These are phyloP conservation scores for Effrenium voratum DNA, from an alignment of 73 alveolate species.

Conservation along the genomic window DNA sequence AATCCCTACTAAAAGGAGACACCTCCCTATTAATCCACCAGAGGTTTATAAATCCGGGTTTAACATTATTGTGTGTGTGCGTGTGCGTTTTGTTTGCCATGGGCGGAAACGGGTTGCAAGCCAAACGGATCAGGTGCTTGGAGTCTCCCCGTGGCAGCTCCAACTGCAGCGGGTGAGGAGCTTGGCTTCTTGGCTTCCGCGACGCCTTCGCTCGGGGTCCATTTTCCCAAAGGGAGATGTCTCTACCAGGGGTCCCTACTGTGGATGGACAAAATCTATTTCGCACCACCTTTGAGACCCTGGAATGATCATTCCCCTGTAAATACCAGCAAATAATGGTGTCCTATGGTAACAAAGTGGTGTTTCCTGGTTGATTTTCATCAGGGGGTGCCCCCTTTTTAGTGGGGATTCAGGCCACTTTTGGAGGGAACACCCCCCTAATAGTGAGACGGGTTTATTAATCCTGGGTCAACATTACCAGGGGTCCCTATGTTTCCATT, in stretches of 20 bases:
- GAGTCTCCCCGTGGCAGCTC: not conserved
- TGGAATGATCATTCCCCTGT: no score
- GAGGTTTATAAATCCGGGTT: not conserved
- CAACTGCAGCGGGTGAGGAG: constrained; percentile 65
- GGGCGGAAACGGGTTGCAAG: not conserved
- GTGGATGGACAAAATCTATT: not conserved
- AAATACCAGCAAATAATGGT: no score
- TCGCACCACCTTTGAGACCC: not conserved
- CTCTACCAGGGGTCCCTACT: not conserved
- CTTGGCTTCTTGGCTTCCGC: not conserved
- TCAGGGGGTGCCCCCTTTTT: no score
- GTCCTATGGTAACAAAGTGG: no score
- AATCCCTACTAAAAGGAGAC: not conserved
- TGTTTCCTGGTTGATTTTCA: no score
- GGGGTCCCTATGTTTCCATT: no score
- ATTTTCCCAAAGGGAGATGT: not conserved
- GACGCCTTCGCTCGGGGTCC: not conserved
- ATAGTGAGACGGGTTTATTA: no score
- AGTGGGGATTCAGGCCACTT: no score
- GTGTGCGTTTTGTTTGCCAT: not conserved
- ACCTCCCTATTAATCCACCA: not conserved
- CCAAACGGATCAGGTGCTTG: not conserved
- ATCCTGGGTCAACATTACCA: no score
- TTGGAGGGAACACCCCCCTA: no score
- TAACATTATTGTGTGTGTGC: not conserved